Evolutionary conservation across 2,329 filamentous ascomycete species (phyloP).

Genomic region (Didymella sp.): DNA sequence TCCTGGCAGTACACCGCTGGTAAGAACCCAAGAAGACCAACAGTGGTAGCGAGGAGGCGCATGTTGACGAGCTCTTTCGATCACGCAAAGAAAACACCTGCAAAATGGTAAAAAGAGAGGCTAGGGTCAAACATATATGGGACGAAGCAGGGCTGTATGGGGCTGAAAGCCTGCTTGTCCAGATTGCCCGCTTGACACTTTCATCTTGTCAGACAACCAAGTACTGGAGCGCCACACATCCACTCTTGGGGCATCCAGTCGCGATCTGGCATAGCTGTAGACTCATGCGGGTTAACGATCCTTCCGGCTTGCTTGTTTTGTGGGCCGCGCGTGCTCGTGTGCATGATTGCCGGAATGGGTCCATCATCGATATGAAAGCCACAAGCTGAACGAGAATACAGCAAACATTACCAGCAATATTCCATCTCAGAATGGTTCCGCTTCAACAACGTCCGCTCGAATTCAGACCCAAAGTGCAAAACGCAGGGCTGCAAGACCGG

Average conservation of each 20-base stretch:
- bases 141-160: neutral
- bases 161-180: neutral
- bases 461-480: neutral
- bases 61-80: neutral
- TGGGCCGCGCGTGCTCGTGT: constrained; percentile 5
- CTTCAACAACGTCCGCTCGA: neutral
- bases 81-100: neutral
- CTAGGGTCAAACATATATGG: neutral
- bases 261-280: neutral
- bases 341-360: constrained; percentile 1
- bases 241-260: neutral
- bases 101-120: neutral
- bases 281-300: neutral
- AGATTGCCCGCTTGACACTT: neutral
- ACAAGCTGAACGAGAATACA: neutral
- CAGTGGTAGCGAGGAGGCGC: constrained; percentile 8
- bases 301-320: constrained; percentile 4
- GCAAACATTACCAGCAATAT: neutral
- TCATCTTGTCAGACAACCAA: neutral
- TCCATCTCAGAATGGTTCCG: neutral
- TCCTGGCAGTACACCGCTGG: neutral
- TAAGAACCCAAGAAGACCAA: constrained; percentile 4
- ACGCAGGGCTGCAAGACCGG: neutral
- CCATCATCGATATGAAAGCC: neutral
- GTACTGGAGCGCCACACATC: neutral